These are phyloP conservation scores for Gloeostereum incarnatum DNA, from an alignment of 768 basidiomycete species.

Conservation along the genomic window DNA sequence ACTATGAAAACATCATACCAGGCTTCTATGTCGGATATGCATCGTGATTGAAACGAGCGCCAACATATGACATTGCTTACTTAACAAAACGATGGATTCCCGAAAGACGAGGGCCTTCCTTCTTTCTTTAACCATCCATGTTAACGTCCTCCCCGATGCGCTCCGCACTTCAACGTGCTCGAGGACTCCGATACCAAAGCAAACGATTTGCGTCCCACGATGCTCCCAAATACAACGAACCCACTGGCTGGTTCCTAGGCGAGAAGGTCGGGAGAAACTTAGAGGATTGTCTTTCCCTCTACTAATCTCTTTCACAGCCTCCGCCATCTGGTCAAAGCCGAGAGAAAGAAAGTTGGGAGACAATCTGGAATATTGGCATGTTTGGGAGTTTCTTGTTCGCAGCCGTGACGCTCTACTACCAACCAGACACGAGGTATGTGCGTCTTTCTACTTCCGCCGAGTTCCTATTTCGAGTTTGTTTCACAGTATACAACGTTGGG, in stretches of 20 bases:
- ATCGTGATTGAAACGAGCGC: no score
- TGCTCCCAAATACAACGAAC: conserved; percentile 82
- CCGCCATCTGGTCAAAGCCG: conserved; percentile 75
- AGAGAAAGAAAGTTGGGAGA: conserved; percentile 87
- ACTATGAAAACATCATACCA: no score
- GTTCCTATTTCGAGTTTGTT: not conserved
- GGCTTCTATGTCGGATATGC: no score
- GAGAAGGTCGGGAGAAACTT: conserved; percentile 60
- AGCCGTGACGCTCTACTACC: conserved; percentile 75
- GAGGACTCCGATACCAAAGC: conserved; percentile 23
- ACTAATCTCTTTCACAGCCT: conserved; percentile 35
- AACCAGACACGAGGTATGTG: conserved; percentile 84
- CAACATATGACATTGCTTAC: no score
- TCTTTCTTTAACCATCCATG: no score
- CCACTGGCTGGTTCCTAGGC: conserved; percentile 78
- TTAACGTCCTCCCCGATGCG: conserved; percentile 42
- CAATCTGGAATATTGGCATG: conserved; percentile 86
- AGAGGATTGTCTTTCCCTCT: not conserved
- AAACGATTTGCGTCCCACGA: conserved; percentile 64
- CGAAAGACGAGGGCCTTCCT: no score
- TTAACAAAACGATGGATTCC: no score
- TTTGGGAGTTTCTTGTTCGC: conserved; percentile 79
- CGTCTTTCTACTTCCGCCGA: not conserved
- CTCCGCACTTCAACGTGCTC: conserved; percentile 24
- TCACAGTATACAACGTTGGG: conserved; percentile 85